Base-by-base conservation (phyloP, 78 protist species). In the Andalucia godoyi region DNA sequence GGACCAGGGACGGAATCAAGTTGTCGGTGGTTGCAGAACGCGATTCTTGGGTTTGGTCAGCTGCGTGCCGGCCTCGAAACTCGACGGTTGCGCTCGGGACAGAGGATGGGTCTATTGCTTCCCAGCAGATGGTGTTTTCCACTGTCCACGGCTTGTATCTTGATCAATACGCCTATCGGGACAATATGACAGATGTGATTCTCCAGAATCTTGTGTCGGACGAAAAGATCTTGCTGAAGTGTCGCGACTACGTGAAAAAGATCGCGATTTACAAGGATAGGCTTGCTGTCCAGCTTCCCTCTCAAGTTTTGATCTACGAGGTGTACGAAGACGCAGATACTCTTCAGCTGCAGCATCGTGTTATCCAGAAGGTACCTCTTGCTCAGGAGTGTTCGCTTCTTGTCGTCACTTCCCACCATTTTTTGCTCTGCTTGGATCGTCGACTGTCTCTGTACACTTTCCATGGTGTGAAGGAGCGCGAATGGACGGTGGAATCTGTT, bases 101-200 rank as follows among this genome's bases (percentile, higher is more conserved):
- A 46, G 61, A 76, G 46, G 82, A 77, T 45, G 87, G 92, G 38
- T 32, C 64, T 36, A 42, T 86, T 4, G 0, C 72, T 3, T 0
- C 68, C 65, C 58, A 70, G 57, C 66, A 77, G 58, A 47, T 77
- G 21, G 17, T 25, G 13, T 72, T 72, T 57, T 0, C 36, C n/a
- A 78, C 83, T 2, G 92, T 86, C 42, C 92, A 86, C 50, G 83
- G 88, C 13, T 36, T 86, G 29, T 72, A 79, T 64, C 68, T 59
- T 1, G 79, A 79, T 39, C 43, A 70, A 7, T 83, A 88, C 45
- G 88, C 88, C 27, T 66, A 63, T 38, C 72, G 93, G 12, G 85
- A 79, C 27, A 1, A 17, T 62, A 75, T 87, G 86, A 83, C 89
- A 4, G 80, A 77, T 33, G 89, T 87, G 29, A 36, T 79, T 30